Percentiles rank a stretch among this genome's conserved stretches.
Conservation (phyloP, 768 basidiomycete species). For the Harrya chromipes region DNA sequence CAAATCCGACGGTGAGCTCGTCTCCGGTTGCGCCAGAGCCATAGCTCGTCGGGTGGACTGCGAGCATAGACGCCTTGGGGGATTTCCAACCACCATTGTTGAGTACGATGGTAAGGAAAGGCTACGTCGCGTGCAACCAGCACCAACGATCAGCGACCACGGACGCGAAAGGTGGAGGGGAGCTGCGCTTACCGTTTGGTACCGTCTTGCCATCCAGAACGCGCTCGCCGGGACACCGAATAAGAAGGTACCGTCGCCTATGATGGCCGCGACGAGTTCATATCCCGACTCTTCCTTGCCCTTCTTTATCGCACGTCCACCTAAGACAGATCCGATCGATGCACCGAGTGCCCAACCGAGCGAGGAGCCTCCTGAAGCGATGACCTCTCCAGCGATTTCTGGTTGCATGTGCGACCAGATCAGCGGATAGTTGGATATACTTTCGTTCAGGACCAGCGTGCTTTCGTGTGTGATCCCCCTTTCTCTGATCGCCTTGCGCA, state of each 20-base stretch:
- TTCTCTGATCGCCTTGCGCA: slow-evolving; percentile 41
- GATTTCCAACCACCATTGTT: slow-evolving; percentile 75
- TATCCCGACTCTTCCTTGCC: slow-evolving; percentile 27
- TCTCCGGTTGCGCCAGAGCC: slow-evolving; percentile 45
- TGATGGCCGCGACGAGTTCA: slow-evolving; percentile 57
- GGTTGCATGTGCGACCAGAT: slow-evolving; percentile 61
- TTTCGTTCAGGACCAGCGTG: slow-evolving; percentile 59
- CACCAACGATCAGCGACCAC: background rate
- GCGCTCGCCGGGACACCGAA: slow-evolving; percentile 64
- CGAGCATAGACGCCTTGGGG: slow-evolving; percentile 62
- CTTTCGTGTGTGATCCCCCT: slow-evolving; percentile 35
- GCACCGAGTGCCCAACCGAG: slow-evolving; percentile 70
- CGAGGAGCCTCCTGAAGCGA: slow-evolving; percentile 61
- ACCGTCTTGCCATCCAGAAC: slow-evolving; percentile 72
- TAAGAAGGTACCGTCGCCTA: slow-evolving; percentile 69
- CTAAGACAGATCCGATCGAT: slow-evolving; percentile 56
- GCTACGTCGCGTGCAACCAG: slow-evolving; percentile 35
- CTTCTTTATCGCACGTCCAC: slow-evolving; percentile 29
- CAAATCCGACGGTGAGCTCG: slow-evolving; percentile 61
- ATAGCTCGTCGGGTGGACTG: slow-evolving; percentile 57
- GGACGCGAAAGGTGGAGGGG: background rate
- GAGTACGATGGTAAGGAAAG: slow-evolving; percentile 65
- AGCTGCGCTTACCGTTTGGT: slow-evolving; percentile 50
- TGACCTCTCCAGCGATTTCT: slow-evolving; percentile 45
- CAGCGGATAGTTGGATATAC: slow-evolving; percentile 51